Evolutionary conservation across 1,284 basidiomycete genomes (phyloP).

Genomic region (Cryptococcus depauperatus): DNA sequence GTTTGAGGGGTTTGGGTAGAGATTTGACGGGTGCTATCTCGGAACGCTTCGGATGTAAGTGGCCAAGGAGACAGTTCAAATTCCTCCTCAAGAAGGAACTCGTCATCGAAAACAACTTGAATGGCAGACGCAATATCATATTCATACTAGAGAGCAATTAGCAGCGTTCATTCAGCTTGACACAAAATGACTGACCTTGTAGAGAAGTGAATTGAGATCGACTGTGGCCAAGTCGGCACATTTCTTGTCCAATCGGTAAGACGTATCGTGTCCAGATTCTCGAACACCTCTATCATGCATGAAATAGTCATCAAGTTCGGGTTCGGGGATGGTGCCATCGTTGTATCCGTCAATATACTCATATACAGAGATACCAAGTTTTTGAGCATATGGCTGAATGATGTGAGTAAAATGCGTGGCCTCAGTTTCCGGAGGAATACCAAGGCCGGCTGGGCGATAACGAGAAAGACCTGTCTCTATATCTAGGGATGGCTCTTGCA

Average conservation of each 20-base stretch:
- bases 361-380: slow-evolving; percentile 88
- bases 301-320: slow-evolving; percentile 92
- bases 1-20: slow-evolving; percentile 60
- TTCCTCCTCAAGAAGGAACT: slow-evolving; percentile 82
- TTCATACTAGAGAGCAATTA: slow-evolving; percentile 55
- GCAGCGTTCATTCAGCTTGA: background rate
- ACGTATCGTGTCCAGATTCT: slow-evolving; percentile 93
- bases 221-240: slow-evolving; percentile 93
- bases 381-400: slow-evolving; percentile 85
- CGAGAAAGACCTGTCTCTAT: slow-evolving; percentile 86
- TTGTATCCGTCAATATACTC: slow-evolving; percentile 98
- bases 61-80: slow-evolving; percentile 88
- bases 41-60: slow-evolving; percentile 69
- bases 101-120: slow-evolving; percentile 85
- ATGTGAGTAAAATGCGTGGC: slow-evolving; percentile 97
- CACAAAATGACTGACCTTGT: slow-evolving; percentile 51
- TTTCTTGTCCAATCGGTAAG: slow-evolving; percentile 87
- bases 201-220: slow-evolving; percentile 75
- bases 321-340: slow-evolving; percentile 71
- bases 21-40: slow-evolving; percentile 51
- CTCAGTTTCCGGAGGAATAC: slow-evolving; percentile 96
- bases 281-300: slow-evolving; percentile 90
- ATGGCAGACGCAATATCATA: slow-evolving; percentile 90
- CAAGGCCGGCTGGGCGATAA: slow-evolving; percentile 86
- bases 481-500: slow-evolving; percentile 85